Evolutionary conservation across 805 yeast genomes (phyloP).

Genomic region (Metschnikowia chrysomelidarum): DNA sequence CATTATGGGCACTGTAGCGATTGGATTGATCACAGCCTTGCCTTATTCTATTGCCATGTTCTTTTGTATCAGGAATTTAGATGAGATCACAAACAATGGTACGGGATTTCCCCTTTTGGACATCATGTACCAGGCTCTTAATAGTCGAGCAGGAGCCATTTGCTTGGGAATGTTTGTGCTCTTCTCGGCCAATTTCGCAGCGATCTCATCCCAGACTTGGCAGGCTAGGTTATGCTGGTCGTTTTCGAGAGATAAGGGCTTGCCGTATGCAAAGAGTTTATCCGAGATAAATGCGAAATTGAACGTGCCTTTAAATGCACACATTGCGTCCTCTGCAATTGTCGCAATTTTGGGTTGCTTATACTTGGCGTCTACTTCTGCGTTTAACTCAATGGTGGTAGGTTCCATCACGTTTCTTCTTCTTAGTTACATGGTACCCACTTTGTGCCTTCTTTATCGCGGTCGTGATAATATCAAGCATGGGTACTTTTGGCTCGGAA

Average conservation of each 20-base stretch:
- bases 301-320: constrained; percentile 62
- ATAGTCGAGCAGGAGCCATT: constrained; percentile 53
- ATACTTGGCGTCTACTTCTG: constrained; percentile 64
- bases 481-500: constrained; percentile 70
- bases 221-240: constrained; percentile 69
- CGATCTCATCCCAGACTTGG: constrained; percentile 64
- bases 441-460: constrained; percentile 42
- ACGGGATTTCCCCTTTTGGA: constrained; percentile 66
- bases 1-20: constrained; percentile 59
- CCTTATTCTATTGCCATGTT: constrained; percentile 55
- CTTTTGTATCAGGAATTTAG: constrained; percentile 54
- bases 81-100: constrained; percentile 43
- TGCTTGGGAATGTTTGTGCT: constrained; percentile 49
- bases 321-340: constrained; percentile 51
- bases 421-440: constrained; percentile 58
- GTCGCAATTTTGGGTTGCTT: constrained; percentile 57
- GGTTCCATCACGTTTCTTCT: constrained; percentile 60
- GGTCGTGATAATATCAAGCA: constrained; percentile 53
- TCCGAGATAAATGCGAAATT: constrained; percentile 44
- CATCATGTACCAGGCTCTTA: constrained; percentile 57
- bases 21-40: constrained; percentile 63
- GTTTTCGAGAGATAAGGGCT: constrained; percentile 62
- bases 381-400: constrained; percentile 62
- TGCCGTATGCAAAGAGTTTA: constrained; percentile 54
- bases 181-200: constrained; percentile 56